These are phyloP conservation scores for Flaveria trinervia DNA, from an alignment of 129 eudicot genomes.

Conservation along the genomic window DNA sequence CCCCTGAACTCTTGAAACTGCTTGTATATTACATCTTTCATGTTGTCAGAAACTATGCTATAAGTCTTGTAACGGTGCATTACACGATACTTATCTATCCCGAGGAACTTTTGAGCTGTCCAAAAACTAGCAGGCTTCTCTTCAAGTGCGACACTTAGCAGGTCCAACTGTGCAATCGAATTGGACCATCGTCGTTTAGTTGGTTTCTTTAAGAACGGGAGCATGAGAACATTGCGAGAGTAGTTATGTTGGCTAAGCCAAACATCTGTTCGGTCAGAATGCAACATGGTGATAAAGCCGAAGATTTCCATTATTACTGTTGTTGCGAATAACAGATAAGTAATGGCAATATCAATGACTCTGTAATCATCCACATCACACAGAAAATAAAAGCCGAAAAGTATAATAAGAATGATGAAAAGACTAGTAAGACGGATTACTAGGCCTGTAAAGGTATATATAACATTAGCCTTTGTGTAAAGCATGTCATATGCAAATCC, in stretches of 20 bases:
- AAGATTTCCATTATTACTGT: conserved; percentile 38
- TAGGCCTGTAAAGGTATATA: conserved; percentile 32
- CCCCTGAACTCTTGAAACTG: conserved; percentile 21
- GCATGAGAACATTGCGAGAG: conserved; percentile 7
- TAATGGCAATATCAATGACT: conserved; percentile 32
- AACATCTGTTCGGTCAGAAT: conserved; percentile 43
- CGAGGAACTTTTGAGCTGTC: conserved; percentile 26
- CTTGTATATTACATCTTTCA: conserved; percentile 38
- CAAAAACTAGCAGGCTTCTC: conserved; percentile 29
- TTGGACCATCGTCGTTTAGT: conserved; percentile 49
- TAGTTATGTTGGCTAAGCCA: conserved; percentile 43
- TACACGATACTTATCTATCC: conserved; percentile 33
- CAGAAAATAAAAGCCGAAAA: conserved; percentile 27
- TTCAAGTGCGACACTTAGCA: conserved; percentile 37
- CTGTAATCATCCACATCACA: conserved; percentile 28
- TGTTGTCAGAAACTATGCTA: conserved; percentile 24
- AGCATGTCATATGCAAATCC: conserved; percentile 58
- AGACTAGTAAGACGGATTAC: conserved; percentile 31
- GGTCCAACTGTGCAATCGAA: conserved; percentile 44
- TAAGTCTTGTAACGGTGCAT: conserved; percentile 38
- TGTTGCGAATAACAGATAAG: conserved; percentile 41
- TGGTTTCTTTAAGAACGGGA: conserved; percentile 15
- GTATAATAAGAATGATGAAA: conserved; percentile 7
- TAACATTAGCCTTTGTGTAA: conserved; percentile 49
- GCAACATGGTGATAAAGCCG: conserved; percentile 29